Evolutionary conservation across 129 eudicot genomes (phyloP), one percentile per base, ranked within the genome.

Genomic region (Chrysanthemum makinoi): DNA sequence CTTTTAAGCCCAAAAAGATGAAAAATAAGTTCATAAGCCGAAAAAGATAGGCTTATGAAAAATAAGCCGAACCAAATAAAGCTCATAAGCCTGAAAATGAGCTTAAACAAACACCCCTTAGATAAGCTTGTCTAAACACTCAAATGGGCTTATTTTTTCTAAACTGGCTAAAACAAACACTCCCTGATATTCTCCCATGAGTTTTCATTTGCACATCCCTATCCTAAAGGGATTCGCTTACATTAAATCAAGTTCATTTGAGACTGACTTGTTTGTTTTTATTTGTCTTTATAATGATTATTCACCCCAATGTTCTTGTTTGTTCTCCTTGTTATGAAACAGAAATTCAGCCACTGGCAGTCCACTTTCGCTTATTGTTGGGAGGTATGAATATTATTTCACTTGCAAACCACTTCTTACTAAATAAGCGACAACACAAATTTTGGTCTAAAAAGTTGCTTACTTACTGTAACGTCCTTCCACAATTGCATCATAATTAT

Each of bases 311-410:
- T 66, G 11, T 65, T 70, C 51, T 20, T 68, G 18, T 11, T 58
- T 8, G 17, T 49, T 30, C 2, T 60, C 71, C 30, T 62, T 68
- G 47, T 73, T 63, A 35, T 69, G 11, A 14, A 78, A 69, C 81
- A 94, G 99, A 79, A 81, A 84, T 64, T 73, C 87, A 61, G 90
- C 82, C 63, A 81, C 85, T 49, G 87, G 83, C 20, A 84, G 93
- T 70, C 99, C 99, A 16, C 89, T 94, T 70, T 89, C 97, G 57
- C 87, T 89, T 28, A 84, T 94, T 72, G 88, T 94, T 79, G 99
- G 99, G 57, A 94, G 92, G 96, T 94, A 77, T 35, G 62, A 66
- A 52, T 62, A 52, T 62, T 66, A 62, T 62, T 51, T 33, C 15
- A 50, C 11, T 16, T 68, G 22, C 50, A 53, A 17, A 12, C 16